These are phyloP conservation scores for Alternaria rosae DNA, from an alignment of 2,329 filamentous ascomycete species.

Conservation along the genomic window DNA sequence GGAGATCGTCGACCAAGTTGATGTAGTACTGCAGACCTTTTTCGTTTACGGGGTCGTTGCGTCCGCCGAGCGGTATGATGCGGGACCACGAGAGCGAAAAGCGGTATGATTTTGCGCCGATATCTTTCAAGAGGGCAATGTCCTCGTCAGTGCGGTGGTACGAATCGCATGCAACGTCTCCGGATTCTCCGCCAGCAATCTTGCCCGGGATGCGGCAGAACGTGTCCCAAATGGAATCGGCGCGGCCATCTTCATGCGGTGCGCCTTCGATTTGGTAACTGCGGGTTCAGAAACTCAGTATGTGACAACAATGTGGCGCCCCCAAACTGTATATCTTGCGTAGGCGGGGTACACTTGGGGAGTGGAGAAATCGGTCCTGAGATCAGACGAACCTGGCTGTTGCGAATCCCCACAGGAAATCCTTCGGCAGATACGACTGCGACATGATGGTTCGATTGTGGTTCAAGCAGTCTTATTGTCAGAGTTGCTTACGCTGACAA, in stretches of 20 bases:
- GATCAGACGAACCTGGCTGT: slow-evolving; percentile 50
- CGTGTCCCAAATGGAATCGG: slow-evolving; percentile 87
- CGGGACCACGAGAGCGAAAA: slow-evolving; percentile 86
- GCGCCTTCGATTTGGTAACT: slow-evolving; percentile 91
- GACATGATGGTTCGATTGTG: slow-evolving; percentile 36
- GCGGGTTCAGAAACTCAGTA: slow-evolving; percentile 32
- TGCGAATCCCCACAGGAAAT: slow-evolving; percentile 53
- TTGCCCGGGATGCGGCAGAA: slow-evolving; percentile 84
- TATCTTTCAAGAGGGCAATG: slow-evolving; percentile 76
- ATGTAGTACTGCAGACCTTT: slow-evolving; percentile 79
- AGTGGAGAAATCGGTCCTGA: slow-evolving; percentile 21
- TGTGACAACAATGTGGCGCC: slow-evolving; percentile 8
- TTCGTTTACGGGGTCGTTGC: slow-evolving; percentile 81
- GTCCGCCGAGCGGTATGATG: slow-evolving; percentile 84
- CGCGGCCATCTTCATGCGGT: slow-evolving; percentile 76
- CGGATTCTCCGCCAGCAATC: slow-evolving; percentile 78
- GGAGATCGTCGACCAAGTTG: slow-evolving; percentile 78
- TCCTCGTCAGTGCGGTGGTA: slow-evolving; percentile 82
- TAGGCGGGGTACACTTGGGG: slow-evolving; percentile 28
- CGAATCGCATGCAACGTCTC: slow-evolving; percentile 82
- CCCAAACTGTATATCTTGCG: slow-evolving; percentile 13
- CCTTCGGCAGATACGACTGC: slow-evolving; percentile 48
- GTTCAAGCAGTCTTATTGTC: slow-evolving; percentile 9
- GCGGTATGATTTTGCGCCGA: slow-evolving; percentile 78
- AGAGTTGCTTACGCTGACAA: slow-evolving; percentile 14